Percentiles rank a stretch among this genome's conserved stretches.
Conservation (phyloP, 768 basidiomycete species). For the Tricholoma furcatifolium region DNA sequence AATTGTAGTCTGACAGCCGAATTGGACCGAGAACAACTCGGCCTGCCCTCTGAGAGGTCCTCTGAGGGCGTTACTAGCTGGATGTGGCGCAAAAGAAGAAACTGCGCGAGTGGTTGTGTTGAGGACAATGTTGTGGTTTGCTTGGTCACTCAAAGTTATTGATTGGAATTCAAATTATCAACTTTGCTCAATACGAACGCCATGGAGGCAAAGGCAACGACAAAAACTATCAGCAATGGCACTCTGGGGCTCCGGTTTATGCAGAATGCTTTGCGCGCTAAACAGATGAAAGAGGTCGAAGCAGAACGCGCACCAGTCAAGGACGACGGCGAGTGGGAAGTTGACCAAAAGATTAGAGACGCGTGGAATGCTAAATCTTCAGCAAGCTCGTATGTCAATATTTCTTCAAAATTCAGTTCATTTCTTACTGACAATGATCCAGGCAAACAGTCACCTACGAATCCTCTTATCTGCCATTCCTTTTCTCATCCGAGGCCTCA, state of each 20-base stretch:
- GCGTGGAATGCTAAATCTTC: slow-evolving; percentile 42
- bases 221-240: slow-evolving; percentile 54
- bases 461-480: slow-evolving; percentile 64
- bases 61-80: neutral
- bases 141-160: too few relatives aligned
- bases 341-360: slow-evolving; percentile 49
- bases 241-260: slow-evolving; percentile 70
- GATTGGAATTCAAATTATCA: too few relatives aligned
- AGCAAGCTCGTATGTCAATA: slow-evolving; percentile 19
- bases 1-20: neutral
- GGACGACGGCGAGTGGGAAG: slow-evolving; percentile 68
- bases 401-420: neutral
- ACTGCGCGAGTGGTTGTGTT: neutral
- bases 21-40: neutral
- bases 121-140: slow-evolving; percentile 7
- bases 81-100: slow-evolving; percentile 1
- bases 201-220: slow-evolving; percentile 33
- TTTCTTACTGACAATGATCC: neutral
- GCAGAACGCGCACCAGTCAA: slow-evolving; percentile 52
- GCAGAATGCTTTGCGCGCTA: slow-evolving; percentile 65
- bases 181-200: neutral
- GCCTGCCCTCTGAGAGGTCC: neutral
- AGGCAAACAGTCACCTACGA: slow-evolving; percentile 47
- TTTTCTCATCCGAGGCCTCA: slow-evolving; percentile 42
- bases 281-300: slow-evolving; percentile 48